These are phyloP conservation scores for Eugenia klotzschiana DNA, from an alignment of 441 rosid species.

Conservation along the genomic window DNA sequence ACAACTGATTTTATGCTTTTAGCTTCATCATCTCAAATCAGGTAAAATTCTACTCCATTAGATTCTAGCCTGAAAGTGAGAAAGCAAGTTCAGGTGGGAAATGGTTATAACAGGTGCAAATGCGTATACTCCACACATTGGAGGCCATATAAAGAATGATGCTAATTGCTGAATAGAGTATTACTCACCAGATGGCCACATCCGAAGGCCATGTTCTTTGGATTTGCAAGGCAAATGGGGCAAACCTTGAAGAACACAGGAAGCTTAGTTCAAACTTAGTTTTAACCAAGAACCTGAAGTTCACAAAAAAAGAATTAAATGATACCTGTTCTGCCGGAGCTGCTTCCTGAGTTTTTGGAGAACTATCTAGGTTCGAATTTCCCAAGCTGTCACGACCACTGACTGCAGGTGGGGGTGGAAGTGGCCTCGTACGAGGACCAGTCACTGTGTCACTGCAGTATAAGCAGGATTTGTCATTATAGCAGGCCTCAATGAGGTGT, in stretches of 20 bases:
- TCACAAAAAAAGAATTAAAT: not conserved
- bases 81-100: not conserved
- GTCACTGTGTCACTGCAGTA: conserved; percentile 21
- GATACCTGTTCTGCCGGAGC: conserved; percentile 29
- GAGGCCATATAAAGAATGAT: not conserved
- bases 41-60: not conserved
- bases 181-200: conserved; percentile 73
- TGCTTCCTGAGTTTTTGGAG: conserved; percentile 23
- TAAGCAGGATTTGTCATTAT: not conserved
- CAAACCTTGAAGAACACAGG: conserved; percentile 43
- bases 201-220: conserved; percentile 90
- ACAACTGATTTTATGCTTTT: not conserved
- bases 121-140: not conserved
- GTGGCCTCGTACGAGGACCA: conserved; percentile 26
- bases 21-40: not conserved
- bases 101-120: not conserved
- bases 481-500: not conserved
- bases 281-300: not conserved
- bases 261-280: not conserved
- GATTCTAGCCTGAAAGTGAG: not conserved
- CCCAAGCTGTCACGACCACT: conserved; percentile 44
- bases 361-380: conserved; percentile 15
- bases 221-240: conserved; percentile 81
- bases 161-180: not conserved
- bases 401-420: conserved; percentile 65